Evolutionary conservation across 257 asterid species (phyloP).

Genomic region (Perilla frutescens): DNA sequence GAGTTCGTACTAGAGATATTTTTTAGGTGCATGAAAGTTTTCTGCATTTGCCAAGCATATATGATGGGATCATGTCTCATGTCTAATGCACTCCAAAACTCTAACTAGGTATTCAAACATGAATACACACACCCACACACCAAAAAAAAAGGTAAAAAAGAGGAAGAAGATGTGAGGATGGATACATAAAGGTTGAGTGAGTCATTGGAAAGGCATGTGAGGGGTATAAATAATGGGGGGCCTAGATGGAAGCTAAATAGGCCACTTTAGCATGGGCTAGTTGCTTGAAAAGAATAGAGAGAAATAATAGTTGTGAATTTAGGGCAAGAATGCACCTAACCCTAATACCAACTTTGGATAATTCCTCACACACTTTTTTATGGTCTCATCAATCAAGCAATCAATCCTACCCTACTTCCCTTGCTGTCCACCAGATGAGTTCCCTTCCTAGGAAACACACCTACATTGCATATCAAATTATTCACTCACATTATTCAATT

Average conservation of each 20-base stretch:
- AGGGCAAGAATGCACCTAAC: conserved; percentile 55
- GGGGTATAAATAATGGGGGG: conserved; percentile 35
- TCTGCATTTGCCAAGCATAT: too few species aligned
- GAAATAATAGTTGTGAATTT: conserved; percentile 37
- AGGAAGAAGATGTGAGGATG: not conserved
- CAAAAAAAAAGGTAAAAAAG: too few species aligned
- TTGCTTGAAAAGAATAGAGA: conserved; percentile 15
- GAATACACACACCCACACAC: too few species aligned
- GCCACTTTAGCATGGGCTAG: conserved; percentile 50
- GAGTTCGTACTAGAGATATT: too few species aligned
- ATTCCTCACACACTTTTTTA: conserved; percentile 16
- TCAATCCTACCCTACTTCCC: conserved; percentile 50
- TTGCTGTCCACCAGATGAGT: conserved; percentile 59
- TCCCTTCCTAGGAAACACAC: conserved; percentile 72
- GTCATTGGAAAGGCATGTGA: conserved; percentile 50
- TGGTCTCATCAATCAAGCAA: conserved; percentile 27
- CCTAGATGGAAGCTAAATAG: conserved; percentile 31
- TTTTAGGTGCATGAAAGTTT: too few species aligned
- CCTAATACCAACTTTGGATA: conserved; percentile 34
- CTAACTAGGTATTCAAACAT: too few species aligned
- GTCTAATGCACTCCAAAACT: too few species aligned
- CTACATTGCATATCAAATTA: conserved; percentile 32
- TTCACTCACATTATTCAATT: conserved; percentile 25
- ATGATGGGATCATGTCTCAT: too few species aligned
- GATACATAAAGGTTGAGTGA: conserved; percentile 22